These are phyloP conservation scores for Phaeosphaeriaceae sp. DNA, from an alignment of 2,329 filamentous ascomycete genomes.

Conservation along the genomic window DNA sequence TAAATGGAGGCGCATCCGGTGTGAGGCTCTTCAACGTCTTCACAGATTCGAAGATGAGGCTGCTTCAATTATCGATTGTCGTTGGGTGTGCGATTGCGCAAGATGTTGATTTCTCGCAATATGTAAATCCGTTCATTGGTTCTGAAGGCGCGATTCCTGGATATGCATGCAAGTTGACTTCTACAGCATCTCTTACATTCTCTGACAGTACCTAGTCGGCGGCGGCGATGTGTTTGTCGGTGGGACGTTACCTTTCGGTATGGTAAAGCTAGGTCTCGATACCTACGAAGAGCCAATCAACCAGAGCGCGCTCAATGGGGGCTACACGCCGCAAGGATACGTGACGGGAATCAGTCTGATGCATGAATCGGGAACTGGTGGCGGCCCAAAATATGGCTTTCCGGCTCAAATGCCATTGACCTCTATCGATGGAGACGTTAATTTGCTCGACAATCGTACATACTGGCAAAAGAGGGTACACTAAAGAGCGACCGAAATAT, in stretches of 20 bases:
- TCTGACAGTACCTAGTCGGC: slow-evolving; percentile 36
- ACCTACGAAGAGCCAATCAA: slow-evolving; percentile 46
- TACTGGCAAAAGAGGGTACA: slow-evolving; percentile 49
- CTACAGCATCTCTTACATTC: neutral
- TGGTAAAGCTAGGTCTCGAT: slow-evolving; percentile 52
- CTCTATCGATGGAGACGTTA: slow-evolving; percentile 49
- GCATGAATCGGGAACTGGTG: slow-evolving; percentile 48
- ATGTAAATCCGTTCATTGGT: slow-evolving; percentile 57
- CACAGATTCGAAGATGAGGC: neutral
- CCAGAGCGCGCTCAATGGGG: slow-evolving; percentile 49
- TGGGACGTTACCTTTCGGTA: slow-evolving; percentile 47
- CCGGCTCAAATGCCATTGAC: slow-evolving; percentile 52
- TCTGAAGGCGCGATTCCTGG: slow-evolving; percentile 55
- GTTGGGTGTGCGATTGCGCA: slow-evolving; percentile 13
- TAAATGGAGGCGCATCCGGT: neutral
- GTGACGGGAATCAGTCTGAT: slow-evolving; percentile 50
- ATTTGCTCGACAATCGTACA: slow-evolving; percentile 52
- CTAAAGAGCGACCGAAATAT: neutral
- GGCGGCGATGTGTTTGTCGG: slow-evolving; percentile 52
- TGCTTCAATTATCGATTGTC: slow-evolving; percentile 3
- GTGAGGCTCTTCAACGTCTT: neutral
- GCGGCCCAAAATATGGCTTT: slow-evolving; percentile 50
- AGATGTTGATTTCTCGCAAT: slow-evolving; percentile 40
- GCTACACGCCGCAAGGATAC: slow-evolving; percentile 50
- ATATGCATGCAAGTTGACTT: slow-evolving; percentile 34